phyloP scores from a whole-genome alignment of 1,284 basidiomycete genomes.

The Pseudozyma thailandica region DNA sequence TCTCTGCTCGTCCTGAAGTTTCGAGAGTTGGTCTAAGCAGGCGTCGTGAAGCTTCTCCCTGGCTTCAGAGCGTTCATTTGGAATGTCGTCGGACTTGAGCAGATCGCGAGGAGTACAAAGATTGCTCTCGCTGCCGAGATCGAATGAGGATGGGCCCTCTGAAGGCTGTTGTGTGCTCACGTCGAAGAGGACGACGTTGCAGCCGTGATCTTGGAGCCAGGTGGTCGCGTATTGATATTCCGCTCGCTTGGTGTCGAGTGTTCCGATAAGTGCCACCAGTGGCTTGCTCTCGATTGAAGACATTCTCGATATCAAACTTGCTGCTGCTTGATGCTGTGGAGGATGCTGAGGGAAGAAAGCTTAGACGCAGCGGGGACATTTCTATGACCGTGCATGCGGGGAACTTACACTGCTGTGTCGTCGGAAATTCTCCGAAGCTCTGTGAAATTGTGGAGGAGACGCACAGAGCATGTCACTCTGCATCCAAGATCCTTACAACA shows the following conservation, averaged over 20 bases:
- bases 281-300: conserved; percentile 5
- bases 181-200: conserved; percentile 26
- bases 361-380: no score
- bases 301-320: neutral
- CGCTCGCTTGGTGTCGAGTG: conserved; percentile 42
- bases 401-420: no score
- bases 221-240: conserved; percentile 36
- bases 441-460: no score
- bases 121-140: conserved; percentile 8
- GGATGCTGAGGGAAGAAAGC: no score
- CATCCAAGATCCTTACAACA: neutral
- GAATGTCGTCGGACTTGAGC: neutral
- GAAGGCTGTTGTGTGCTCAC: conserved; percentile 20
- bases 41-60: conserved; percentile 14
- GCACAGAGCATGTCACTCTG: no score
- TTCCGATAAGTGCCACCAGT: conserved; percentile 36
- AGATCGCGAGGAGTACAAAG: conserved; percentile 16
- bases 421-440: no score
- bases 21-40: conserved; percentile 12
- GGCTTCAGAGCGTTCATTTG: conserved; percentile 15
- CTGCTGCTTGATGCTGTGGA: neutral
- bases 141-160: conserved; percentile 14
- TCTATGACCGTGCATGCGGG: no score
- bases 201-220: conserved; percentile 25
- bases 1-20: conserved; percentile 1